Conservation (phyloP, 371 early-diverging fungal species). For the Capillidium rhysosporum region DNA sequence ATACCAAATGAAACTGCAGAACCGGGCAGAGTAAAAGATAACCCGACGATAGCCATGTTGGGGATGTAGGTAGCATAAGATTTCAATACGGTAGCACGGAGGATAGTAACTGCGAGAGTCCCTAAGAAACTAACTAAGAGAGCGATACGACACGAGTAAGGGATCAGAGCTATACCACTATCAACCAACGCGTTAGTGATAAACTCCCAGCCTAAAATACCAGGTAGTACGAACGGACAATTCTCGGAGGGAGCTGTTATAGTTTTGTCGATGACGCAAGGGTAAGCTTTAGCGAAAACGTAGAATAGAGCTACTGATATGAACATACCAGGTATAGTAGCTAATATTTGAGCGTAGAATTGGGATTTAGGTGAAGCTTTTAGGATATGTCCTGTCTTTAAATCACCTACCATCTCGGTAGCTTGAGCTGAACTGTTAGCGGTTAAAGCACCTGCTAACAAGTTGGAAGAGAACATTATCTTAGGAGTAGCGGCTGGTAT, state of each 20-base stretch:
- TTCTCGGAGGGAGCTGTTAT: not conserved
- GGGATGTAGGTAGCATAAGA: not conserved
- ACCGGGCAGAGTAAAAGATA: not conserved
- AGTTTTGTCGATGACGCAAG: not conserved
- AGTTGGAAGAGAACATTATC: conserved; percentile 23
- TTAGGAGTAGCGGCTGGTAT: conserved; percentile 19
- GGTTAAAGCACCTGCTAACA: conserved; percentile 36
- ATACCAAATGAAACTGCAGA: not conserved
- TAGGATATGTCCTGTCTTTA: conserved; percentile 38
- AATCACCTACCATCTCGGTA: conserved; percentile 42
- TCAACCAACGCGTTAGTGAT: not conserved
- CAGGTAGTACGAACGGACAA: conserved; percentile 14
- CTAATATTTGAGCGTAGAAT: conserved; percentile 36
- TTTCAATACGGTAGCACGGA: conserved; percentile 25
- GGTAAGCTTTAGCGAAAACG: not conserved
- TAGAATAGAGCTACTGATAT: conserved; percentile 30
- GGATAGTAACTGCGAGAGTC: conserved; percentile 4
- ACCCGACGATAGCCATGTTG: not conserved
- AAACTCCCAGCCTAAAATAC: not conserved
- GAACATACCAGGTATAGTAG: conserved; percentile 30
- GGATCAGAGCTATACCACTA: no score
- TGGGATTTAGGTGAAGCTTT: conserved; percentile 37
- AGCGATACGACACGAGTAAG: not conserved
- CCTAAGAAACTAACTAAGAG: conserved; percentile 9
- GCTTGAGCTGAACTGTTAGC: conserved; percentile 33